Conservation (phyloP, 2,329 filamentous ascomycete genomes). For the Apiospora saccharicola region DNA sequence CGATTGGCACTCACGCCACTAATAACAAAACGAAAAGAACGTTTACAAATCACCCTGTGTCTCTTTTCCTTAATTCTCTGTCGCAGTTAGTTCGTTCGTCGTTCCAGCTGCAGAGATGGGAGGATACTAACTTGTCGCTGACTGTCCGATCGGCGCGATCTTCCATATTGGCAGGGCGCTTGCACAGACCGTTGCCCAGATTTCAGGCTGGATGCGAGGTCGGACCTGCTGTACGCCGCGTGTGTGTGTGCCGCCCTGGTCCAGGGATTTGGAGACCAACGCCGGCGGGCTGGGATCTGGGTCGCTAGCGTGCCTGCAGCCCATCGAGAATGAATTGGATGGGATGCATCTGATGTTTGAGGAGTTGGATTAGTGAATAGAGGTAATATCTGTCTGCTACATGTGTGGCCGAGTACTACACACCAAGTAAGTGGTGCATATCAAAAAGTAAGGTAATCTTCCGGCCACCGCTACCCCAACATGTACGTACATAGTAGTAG, state of each 20-base stretch:
- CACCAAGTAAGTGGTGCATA: constrained; percentile 13
- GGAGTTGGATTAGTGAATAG: background rate
- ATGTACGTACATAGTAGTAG: background rate
- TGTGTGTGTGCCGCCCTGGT: background rate
- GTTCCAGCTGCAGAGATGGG: too few relatives aligned
- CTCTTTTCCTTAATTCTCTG: background rate
- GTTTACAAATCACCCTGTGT: background rate
- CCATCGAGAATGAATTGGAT: background rate
- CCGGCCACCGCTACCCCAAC: background rate
- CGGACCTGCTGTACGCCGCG: background rate
- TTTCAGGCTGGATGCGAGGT: background rate
- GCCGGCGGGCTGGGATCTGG: constrained; percentile 16
- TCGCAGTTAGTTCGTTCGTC: too few relatives aligned
- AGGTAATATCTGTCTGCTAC: background rate
- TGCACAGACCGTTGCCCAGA: background rate
- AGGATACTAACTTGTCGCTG: background rate
- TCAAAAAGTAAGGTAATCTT: background rate
- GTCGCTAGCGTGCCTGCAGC: constrained; percentile 17
- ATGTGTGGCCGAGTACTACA: background rate
- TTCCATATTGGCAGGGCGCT: background rate
- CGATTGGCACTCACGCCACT: constrained; percentile 21
- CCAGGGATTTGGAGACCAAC: background rate
- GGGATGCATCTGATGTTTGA: constrained; percentile 8
- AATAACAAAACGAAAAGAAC: constrained; percentile 8
- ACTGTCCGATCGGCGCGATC: background rate